Conservation (phyloP, 306 rosid genomes). For the Quercus engelmannii region DNA sequence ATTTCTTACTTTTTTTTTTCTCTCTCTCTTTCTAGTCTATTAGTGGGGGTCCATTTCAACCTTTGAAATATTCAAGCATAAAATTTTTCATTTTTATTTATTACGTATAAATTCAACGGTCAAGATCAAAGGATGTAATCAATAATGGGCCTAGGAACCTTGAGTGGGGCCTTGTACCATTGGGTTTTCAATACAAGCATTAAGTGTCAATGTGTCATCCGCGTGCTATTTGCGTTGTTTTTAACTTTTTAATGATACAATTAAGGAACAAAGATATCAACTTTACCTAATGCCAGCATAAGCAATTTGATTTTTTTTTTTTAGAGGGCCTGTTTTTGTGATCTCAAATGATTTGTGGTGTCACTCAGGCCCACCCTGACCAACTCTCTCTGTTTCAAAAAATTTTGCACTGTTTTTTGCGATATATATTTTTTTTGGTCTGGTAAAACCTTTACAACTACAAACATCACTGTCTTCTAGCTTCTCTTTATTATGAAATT, state of each 20-base stretch:
- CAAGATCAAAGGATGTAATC: slow-evolving; percentile 34
- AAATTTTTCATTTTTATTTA: neutral
- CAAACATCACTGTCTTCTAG: neutral
- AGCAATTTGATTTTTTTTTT: neutral
- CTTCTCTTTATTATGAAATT: neutral
- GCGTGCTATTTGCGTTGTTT: slow-evolving; percentile 26
- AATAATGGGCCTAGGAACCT: slow-evolving; percentile 33
- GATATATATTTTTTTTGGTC: neutral
- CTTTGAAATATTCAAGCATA: slow-evolving; percentile 20
- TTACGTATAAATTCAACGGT: slow-evolving; percentile 28
- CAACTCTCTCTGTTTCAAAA: neutral
- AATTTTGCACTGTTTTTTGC: neutral
- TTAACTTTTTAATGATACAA: slow-evolving; percentile 7
- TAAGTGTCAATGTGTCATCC: neutral
- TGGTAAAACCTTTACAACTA: neutral
- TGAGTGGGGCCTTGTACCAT: slow-evolving; percentile 27
- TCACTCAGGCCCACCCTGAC: neutral
- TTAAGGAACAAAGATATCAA: slow-evolving; percentile 11
- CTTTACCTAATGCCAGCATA: slow-evolving; percentile 41
- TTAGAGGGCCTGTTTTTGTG: neutral
- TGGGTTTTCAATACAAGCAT: slow-evolving; percentile 39
- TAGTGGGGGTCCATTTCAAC: slow-evolving; percentile 30
- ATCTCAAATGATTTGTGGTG: neutral
- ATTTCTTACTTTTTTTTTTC: slow-evolving; percentile 8
- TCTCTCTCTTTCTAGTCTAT: slow-evolving; percentile 5